Evolutionary conservation across 2,329 filamentous ascomycete species (phyloP).

Genomic region (Pseudogymnoascus sp.): DNA sequence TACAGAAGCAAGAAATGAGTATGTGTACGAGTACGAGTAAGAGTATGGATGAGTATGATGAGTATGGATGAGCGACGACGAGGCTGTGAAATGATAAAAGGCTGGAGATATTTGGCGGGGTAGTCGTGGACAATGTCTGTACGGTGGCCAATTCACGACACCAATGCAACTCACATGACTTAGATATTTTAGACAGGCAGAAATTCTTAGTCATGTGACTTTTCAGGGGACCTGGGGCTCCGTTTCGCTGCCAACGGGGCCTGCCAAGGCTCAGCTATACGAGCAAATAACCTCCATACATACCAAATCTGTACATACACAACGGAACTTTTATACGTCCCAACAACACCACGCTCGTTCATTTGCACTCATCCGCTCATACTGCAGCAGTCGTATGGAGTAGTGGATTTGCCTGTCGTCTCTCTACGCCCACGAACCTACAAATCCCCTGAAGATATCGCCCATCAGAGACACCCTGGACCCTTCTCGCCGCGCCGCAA

Average conservation of each 20-base stretch:
- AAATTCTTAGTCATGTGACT: not conserved
- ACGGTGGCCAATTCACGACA: not conserved
- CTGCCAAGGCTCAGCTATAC: not conserved
- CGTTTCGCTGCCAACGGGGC: constrained; percentile 6
- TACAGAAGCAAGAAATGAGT: not conserved
- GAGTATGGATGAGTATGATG: not conserved
- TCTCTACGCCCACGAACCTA: not conserved
- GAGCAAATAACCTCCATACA: constrained; percentile 4
- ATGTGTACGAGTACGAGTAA: not conserved
- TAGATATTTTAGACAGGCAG: not conserved
- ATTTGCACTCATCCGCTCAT: not conserved
- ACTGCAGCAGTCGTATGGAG: not conserved
- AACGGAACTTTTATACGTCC: constrained; percentile 3
- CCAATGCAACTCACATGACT: not conserved
- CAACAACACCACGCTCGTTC: constrained; percentile 4
- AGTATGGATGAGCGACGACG: not conserved
- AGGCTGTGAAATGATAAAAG: not conserved
- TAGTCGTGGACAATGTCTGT: not conserved
- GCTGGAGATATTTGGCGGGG: not conserved
- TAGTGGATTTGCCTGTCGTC: not conserved
- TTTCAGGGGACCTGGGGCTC: not conserved
- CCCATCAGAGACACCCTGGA: not conserved
- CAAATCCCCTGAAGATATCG: not conserved
- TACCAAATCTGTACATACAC: constrained; percentile 2
- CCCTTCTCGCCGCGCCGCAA: constrained; percentile 2